Base-by-base conservation (phyloP, 306 rosid species). In the Sophora flavescens region DNA sequence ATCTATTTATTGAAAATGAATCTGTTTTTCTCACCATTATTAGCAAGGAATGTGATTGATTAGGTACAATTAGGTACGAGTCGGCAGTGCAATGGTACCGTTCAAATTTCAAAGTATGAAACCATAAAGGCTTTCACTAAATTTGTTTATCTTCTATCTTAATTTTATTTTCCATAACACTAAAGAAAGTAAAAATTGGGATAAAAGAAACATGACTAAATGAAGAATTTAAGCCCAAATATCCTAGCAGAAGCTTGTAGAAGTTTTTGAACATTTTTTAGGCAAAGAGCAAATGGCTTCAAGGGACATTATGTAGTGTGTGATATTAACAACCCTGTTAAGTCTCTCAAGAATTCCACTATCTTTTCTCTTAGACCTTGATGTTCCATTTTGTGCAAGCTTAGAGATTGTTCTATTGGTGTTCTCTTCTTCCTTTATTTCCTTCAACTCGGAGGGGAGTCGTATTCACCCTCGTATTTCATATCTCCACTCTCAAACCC, bases 351-450 rank as follows among this genome's bases (percentile, higher is more conserved):
- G 94, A 75, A 94, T 88, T 78, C 94, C 93, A 76, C 77, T 84
- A 60, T 97, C 98, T 77, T 94, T 91, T 33, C 96, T 90, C 82
- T 90, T 90, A 6, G 98, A 96, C 82, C 98, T 91, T 68, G 98
- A 87, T 60, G 96, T 94, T 81, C 98, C 98, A 84, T 74, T 91
- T 76, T 77, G 69, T 65, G 93, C 86, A 54, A 94, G 88, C 74
- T 88, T 90, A 10, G 98, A 87, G 61, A 94, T 83, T 32, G 94
- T 90, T 82, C 91, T 84, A 41, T 87, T 44, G 0, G 16, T 75
- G 18, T 81, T 90, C 80, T 94, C 98, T 58, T 91, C 97, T 78
- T 91, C 98, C 76, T 84, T 86, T 63, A 94, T 74, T 16, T 91
- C 96, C 86, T 84, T 90, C 89, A 93, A 90, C 88, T 87, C 90